These are phyloP conservation scores for Geotrichum phurueaensis DNA, from an alignment of 1,139 yeast species.

Conservation along the genomic window DNA sequence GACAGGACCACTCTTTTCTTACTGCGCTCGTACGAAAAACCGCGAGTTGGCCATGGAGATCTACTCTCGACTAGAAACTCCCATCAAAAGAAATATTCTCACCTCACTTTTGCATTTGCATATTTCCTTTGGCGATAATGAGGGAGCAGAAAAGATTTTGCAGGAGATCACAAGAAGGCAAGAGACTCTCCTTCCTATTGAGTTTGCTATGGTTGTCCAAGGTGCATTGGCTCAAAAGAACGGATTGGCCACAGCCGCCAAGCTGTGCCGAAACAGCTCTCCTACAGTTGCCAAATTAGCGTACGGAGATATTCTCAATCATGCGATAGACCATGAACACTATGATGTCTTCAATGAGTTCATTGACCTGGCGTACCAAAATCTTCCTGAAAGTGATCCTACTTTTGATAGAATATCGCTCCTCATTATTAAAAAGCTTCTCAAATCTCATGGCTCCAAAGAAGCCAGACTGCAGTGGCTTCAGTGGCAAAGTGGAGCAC, in stretches of 20 bases:
- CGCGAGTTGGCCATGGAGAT: conserved; percentile 24
- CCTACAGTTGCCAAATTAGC: conserved; percentile 15
- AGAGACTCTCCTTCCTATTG: conserved; percentile 20
- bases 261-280: conserved; percentile 15
- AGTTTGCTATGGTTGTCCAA: conserved; percentile 24
- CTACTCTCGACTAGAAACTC: conserved; percentile 22
- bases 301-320: conserved; percentile 13
- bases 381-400: conserved; percentile 5
- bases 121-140: conserved; percentile 38
- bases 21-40: conserved; percentile 24
- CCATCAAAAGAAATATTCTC: conserved; percentile 28
- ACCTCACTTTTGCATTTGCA: conserved; percentile 40
- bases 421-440: conserved; percentile 12
- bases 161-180: conserved; percentile 29
- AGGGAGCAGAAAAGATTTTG: conserved; percentile 40
- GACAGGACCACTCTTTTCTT: conserved; percentile 26
- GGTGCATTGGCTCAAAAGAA: conserved; percentile 19
- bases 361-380: conserved; percentile 13
- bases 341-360: conserved; percentile 16
- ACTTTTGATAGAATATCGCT: conserved; percentile 10
- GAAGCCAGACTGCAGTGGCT: conserved; percentile 18
- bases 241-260: conserved; percentile 16
- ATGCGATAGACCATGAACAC: conserved; percentile 19
- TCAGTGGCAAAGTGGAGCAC: conserved; percentile 14
- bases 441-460: conserved; percentile 6